Conservation (phyloP, 2,329 filamentous ascomycete species). For the Cryphonectria naterciae region DNA sequence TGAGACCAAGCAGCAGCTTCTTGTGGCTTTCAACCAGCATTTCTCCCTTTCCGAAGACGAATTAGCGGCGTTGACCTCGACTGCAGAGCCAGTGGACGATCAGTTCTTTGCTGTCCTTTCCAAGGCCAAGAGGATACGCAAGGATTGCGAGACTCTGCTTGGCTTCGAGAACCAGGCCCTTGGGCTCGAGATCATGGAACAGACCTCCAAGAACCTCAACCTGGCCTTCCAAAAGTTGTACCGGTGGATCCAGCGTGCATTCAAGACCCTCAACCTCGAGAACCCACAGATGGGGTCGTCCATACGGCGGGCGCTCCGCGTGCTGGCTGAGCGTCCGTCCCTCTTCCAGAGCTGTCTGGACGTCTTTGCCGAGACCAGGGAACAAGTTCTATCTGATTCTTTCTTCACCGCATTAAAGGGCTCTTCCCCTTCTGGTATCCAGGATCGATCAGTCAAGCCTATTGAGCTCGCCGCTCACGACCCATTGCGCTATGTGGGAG, state of each 20-base stretch:
- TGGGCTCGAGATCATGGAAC: constrained; percentile 88
- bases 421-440: constrained; percentile 58
- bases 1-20: constrained; percentile 77
- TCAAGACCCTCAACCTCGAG: constrained; percentile 89
- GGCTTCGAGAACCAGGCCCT: constrained; percentile 88
- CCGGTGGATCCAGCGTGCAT: constrained; percentile 91
- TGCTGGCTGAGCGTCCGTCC: constrained; percentile 85
- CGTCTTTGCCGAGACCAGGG: constrained; percentile 87
- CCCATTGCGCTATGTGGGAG: constrained; percentile 85
- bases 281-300: constrained; percentile 89
- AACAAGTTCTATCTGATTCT: constrained; percentile 82
- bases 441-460: constrained; percentile 73
- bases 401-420: constrained; percentile 91
- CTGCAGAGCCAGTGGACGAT: constrained; percentile 81
- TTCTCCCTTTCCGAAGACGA: constrained; percentile 88
- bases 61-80: constrained; percentile 72
- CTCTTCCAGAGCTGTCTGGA: constrained; percentile 94
- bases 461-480: constrained; percentile 96
- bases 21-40: constrained; percentile 77
- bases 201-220: constrained; percentile 84
- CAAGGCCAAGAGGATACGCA: constrained; percentile 83
- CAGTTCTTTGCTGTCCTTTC: constrained; percentile 78
- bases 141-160: constrained; percentile 85
- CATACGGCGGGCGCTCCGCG: constrained; percentile 80
- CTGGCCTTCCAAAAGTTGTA: constrained; percentile 94